phyloP scores from a whole-genome alignment of 208 protist genomes.

The Phytomonas sp. region DNA sequence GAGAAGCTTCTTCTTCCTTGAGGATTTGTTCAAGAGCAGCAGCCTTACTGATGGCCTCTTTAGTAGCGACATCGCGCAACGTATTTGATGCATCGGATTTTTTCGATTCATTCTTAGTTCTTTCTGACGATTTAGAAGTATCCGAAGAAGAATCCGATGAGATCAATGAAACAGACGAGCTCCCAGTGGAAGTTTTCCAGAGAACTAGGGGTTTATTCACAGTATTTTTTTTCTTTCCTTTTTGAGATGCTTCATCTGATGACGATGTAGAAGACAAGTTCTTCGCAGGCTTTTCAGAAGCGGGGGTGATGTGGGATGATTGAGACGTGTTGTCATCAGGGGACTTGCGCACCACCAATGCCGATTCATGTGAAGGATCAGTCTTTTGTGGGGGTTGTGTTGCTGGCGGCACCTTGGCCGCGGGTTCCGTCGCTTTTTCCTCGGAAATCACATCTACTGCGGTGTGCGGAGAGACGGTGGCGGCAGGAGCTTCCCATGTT shows the following conservation, averaged over 20 bases:
- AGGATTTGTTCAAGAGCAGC: background rate
- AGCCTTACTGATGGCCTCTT: constrained; percentile 1
- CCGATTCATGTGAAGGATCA: background rate
- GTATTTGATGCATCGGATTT: background rate
- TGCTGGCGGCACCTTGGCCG: background rate
- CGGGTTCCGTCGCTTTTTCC: background rate
- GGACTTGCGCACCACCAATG: background rate
- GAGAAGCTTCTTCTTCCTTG: constrained; percentile 19
- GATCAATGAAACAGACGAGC: constrained; percentile 1
- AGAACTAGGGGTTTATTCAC: background rate
- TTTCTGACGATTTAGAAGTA: constrained; percentile 9
- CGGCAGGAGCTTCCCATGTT: background rate
- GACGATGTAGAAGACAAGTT: background rate
- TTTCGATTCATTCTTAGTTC: background rate
- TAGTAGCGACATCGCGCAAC: background rate
- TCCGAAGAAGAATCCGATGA: constrained; percentile 8
- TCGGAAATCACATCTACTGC: background rate
- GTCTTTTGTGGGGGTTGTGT: background rate
- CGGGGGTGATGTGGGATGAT: background rate
- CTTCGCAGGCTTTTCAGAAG: background rate
- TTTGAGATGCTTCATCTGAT: background rate
- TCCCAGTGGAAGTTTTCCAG: background rate
- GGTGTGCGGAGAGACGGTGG: background rate
- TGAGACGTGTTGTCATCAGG: background rate
- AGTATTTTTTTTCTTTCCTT: background rate